Base-by-base conservation (phyloP, 2,329 filamentous ascomycete genomes). In the Fusarium pseudonygamai region DNA sequence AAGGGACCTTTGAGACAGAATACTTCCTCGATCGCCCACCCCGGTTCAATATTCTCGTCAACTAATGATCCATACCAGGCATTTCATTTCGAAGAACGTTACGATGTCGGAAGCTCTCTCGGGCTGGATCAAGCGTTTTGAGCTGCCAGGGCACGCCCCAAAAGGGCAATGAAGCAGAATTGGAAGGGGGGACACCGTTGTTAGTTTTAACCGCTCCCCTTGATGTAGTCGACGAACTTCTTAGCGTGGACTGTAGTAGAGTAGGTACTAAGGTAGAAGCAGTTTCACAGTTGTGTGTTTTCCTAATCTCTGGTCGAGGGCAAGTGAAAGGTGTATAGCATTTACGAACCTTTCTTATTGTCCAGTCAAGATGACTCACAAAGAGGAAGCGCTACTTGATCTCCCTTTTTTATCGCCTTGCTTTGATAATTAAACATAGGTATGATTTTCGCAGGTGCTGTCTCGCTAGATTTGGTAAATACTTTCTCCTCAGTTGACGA, bases 161-260 rank as follows among this genome's bases (percentile, higher is more conserved):
- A 67, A 66, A 39, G 55, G 65, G 70, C 18, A 71, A 73, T 43
- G 55, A 73, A 71, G 70, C 42, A 39, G 70, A 71, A 73, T 24
- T 69, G 47, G 65, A 64, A 69, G 59, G 49, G 61, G 34, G 24
- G 30, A n/a, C 16, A 34, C 18, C 49, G 28, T n/a, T 36, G 22
- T 45, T 42, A 42, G 20, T 22, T 47, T 46, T 28, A 36, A 36
- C 24, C 15, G n/a, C 34, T 32, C 47, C 32, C 18, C 12, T 34
- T 34, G 30, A 34, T 24, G 22, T 34, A 50, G 30, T 3, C n/a
- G 30, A 34, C 30, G 47, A 20, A 28, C 13, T 26, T 61, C 34
- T 36, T 56, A 46, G 28, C 30, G 47, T 42, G 34, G n/a, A 28
- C 60, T 37, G 40, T 42, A 52, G 32, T 13, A 52, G 32, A 13